phyloP scores from a whole-genome alignment of 345 rosid species.

The Psidium guajava region DNA sequence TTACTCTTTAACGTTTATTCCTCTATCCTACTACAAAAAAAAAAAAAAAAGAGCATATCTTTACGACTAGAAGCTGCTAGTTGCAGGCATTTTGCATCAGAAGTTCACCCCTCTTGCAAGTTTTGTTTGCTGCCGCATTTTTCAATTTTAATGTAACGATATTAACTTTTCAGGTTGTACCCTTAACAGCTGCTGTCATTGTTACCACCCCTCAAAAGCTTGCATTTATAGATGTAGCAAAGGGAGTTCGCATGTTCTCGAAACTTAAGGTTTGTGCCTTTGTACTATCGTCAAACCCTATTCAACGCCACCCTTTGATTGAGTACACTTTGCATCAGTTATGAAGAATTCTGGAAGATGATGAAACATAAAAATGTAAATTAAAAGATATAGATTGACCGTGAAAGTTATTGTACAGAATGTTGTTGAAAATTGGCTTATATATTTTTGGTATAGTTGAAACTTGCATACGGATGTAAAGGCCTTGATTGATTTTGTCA shows the following conservation, averaged over 20 bases:
- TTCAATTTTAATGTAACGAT: not conserved
- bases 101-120: not conserved
- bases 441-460: not conserved
- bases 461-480: not conserved
- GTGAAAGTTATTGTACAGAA: not conserved
- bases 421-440: not conserved
- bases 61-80: not conserved
- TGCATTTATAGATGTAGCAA: conserved; percentile 92
- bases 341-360: not conserved
- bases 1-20: not conserved
- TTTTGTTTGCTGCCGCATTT: not conserved
- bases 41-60: not conserved
- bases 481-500: not conserved
- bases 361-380: not conserved
- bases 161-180: conserved; percentile 61
- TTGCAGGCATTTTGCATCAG: not conserved
- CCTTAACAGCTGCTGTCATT: conserved; percentile 87
- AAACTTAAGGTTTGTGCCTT: conserved; percentile 65
- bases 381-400: not conserved
- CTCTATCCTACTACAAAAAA: not conserved
- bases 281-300: not conserved
- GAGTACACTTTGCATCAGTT: not conserved
- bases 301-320: not conserved
- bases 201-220: conserved; percentile 97
- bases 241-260: conserved; percentile 98